These are phyloP conservation scores for Erodium trifolium DNA, from an alignment of 441 rosid genomes.

Conservation along the genomic window DNA sequence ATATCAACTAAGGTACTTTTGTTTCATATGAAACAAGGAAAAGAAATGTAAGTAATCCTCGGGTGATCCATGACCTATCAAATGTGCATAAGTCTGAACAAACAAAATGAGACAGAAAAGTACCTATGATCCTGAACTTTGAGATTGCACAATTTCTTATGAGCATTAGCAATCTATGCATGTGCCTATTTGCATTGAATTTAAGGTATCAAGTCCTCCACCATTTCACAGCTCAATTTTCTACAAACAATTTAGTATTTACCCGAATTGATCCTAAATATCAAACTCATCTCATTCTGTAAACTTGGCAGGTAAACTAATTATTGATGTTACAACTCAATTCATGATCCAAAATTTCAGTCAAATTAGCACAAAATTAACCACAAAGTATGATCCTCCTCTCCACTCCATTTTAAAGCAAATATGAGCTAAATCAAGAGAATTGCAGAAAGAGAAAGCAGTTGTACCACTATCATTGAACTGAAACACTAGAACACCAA, in stretches of 20 bases:
- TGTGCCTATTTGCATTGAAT: not conserved
- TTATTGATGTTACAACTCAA: not conserved
- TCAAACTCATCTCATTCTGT: not conserved
- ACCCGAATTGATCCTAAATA: not conserved
- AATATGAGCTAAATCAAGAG: no score
- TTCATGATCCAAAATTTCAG: no score
- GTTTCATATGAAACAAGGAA: no score
- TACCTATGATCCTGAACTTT: not conserved
- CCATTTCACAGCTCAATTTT: slow-evolving; percentile 1
- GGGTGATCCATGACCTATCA: not conserved
- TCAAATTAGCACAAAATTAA: no score
- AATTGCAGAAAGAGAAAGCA: no score
- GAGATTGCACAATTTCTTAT: not conserved
- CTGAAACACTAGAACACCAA: not conserved
- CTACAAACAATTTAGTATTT: not conserved
- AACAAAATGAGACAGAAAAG: not conserved
- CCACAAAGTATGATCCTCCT: no score
- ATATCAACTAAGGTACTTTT: not conserved
- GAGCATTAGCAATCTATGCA: not conserved
- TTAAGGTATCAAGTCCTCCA: not conserved
- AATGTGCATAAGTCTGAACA: not conserved
- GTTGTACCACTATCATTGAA: no score
- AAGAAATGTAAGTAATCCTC: no score
- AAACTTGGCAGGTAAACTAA: no score
- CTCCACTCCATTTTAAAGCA: not conserved